Conservation (phyloP, 2,329 filamentous ascomycete species). For the Colletotrichum tofieldiae region DNA sequence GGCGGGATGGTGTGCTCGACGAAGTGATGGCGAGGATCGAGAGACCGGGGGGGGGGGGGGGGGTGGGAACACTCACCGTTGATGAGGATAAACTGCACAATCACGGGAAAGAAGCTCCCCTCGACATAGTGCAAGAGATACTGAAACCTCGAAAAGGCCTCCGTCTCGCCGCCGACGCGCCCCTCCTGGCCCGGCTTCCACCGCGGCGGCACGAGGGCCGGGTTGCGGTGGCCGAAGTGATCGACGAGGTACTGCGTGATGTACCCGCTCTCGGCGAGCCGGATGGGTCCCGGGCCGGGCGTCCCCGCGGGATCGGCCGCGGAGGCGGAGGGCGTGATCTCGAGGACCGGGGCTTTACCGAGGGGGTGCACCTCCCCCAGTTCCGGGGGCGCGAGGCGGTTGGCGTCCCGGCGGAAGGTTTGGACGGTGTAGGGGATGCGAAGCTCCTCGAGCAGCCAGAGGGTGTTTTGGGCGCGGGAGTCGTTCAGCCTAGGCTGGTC, state of each 20-base stretch:
- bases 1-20: neutral
- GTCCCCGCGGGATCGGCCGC: constrained; percentile 28
- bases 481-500: constrained; percentile 78
- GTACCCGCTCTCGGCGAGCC: constrained; percentile 86
- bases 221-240: constrained; percentile 62
- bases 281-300: constrained; percentile 58
- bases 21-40: no score
- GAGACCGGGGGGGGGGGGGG: neutral
- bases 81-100: constrained; percentile 70
- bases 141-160: constrained; percentile 72
- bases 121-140: constrained; percentile 89
- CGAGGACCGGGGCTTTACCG: constrained; percentile 88
- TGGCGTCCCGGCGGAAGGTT: constrained; percentile 76
- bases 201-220: constrained; percentile 64
- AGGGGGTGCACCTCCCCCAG: constrained; percentile 86
- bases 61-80: constrained; percentile 19
- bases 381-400: constrained; percentile 78
- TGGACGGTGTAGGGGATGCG: constrained; percentile 84
- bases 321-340: constrained; percentile 65
- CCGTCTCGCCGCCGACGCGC: constrained; percentile 73
- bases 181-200: constrained; percentile 72
- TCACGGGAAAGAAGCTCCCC: constrained; percentile 83
- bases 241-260: constrained; percentile 90
- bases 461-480: constrained; percentile 85
- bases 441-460: constrained; percentile 90